Conservation (phyloP, 1,284 basidiomycete genomes). For the Cryptococcus sp. region DNA sequence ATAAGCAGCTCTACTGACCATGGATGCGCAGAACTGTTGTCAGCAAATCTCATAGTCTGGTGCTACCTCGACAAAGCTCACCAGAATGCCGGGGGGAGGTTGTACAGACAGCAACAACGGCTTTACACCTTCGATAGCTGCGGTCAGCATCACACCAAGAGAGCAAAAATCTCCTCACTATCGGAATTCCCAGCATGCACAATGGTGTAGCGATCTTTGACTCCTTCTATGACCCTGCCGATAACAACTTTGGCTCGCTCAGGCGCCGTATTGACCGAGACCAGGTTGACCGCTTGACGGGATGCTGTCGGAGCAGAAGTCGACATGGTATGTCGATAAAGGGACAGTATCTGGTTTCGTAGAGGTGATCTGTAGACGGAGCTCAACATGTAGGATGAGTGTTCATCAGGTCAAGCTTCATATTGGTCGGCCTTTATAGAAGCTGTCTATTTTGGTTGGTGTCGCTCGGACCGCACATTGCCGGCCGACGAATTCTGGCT, state of each 20-base stretch:
- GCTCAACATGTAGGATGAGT: no score
- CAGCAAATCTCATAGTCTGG: no score
- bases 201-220: slow-evolving; percentile 41
- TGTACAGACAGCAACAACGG: slow-evolving; percentile 32
- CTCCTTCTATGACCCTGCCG: slow-evolving; percentile 37
- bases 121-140: slow-evolving; percentile 40
- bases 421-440: no score
- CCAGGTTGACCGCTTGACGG: slow-evolving; percentile 32
- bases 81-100: slow-evolving; percentile 38
- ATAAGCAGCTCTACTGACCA: slow-evolving; percentile 18
- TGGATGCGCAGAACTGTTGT: slow-evolving; percentile 37
- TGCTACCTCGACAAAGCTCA: slow-evolving; percentile 14
- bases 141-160: not conserved
- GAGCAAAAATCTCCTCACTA: slow-evolving; percentile 18
- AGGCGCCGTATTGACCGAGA: slow-evolving; percentile 44
- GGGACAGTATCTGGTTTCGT: no score
- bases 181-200: slow-evolving; percentile 42
- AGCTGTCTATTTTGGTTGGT: no score
- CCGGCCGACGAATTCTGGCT: no score
- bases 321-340: no score
- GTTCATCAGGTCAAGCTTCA: no score
- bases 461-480: no score
- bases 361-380: no score
- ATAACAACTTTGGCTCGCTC: slow-evolving; percentile 42
- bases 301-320: not conserved